Evolutionary conservation across 352 stramenopile genomes (phyloP).

Genomic region (Blastocystis sp.): DNA sequence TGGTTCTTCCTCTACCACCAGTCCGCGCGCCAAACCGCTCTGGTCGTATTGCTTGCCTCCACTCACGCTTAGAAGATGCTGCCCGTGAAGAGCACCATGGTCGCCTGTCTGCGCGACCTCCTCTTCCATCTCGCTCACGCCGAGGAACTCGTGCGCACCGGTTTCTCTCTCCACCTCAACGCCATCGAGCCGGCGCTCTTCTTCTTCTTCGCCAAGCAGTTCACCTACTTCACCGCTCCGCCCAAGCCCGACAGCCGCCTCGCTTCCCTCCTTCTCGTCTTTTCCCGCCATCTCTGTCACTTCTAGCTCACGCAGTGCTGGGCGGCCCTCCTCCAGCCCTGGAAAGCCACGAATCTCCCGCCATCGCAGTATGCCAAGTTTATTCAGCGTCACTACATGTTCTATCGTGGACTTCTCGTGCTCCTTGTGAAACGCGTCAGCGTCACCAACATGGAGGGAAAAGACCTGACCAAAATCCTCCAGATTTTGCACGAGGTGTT

Average conservation of each 20-base stretch:
- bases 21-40: not conserved
- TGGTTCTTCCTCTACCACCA: not conserved
- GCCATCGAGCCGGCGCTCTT: conserved; percentile 3
- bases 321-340: conserved; percentile 22
- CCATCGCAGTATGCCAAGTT: not conserved
- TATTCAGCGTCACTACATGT: conserved; percentile 52
- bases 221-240: not conserved
- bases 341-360: not conserved
- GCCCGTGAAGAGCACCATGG: not conserved
- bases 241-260: too few species aligned
- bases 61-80: not conserved
- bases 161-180: not conserved
- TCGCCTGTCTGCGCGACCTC: conserved; percentile 38
- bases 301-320: conserved; percentile 45
- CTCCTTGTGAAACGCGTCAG: not conserved
- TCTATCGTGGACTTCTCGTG: conserved; percentile 41
- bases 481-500: not conserved
- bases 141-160: not conserved
- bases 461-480: not conserved
- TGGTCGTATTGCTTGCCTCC: not conserved
- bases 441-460: not conserved
- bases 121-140: not conserved
- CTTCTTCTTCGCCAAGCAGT: conserved; percentile 52
- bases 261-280: conserved; percentile 1
- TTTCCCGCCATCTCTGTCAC: not conserved